These are phyloP conservation scores for Candida broadrunensis DNA, from an alignment of 805 yeast genomes.

Conservation along the genomic window DNA sequence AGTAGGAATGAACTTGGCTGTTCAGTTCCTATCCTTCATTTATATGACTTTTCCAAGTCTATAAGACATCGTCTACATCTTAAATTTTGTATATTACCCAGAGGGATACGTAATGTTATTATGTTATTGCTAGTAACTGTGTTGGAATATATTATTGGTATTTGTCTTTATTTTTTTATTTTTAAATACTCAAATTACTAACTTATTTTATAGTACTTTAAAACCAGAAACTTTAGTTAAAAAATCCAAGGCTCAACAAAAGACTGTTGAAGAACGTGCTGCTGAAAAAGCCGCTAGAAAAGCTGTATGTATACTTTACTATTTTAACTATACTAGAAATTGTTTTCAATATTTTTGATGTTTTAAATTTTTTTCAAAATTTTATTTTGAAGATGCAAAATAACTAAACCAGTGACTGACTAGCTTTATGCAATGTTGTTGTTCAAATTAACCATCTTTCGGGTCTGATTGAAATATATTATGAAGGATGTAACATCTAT, in stretches of 20 bases:
- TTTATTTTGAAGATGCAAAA: conserved; percentile 49
- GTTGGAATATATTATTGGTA: not conserved
- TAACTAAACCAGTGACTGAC: conserved; percentile 47
- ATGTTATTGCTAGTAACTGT: not conserved
- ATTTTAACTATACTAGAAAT: conserved; percentile 1
- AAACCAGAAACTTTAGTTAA: conserved; percentile 85
- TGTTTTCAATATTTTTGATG: not conserved
- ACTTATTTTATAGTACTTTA: conserved; percentile 37
- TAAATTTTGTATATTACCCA: conserved; percentile 4
- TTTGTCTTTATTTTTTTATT: conserved; percentile 1
- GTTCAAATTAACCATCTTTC: conserved; percentile 79
- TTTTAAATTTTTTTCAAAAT: not conserved
- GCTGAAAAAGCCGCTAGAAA: conserved; percentile 77
- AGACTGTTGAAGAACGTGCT: conserved; percentile 73
- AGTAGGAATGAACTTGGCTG: conserved; percentile 37
- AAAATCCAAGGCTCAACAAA: conserved; percentile 76
- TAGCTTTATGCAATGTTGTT: conserved; percentile 73
- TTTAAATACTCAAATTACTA: conserved; percentile 17
- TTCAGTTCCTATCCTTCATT: conserved; percentile 28
- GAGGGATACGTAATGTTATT: conserved; percentile 6
- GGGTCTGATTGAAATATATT: conserved; percentile 54
- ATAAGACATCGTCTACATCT: conserved; percentile 10
- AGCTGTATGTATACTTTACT: conserved; percentile 59
- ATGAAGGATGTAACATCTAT: not conserved
- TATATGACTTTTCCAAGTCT: conserved; percentile 20